Evolutionary conservation across 192 early-diverging fungal genomes (phyloP).

Genomic region (Mortierella antarctica): DNA sequence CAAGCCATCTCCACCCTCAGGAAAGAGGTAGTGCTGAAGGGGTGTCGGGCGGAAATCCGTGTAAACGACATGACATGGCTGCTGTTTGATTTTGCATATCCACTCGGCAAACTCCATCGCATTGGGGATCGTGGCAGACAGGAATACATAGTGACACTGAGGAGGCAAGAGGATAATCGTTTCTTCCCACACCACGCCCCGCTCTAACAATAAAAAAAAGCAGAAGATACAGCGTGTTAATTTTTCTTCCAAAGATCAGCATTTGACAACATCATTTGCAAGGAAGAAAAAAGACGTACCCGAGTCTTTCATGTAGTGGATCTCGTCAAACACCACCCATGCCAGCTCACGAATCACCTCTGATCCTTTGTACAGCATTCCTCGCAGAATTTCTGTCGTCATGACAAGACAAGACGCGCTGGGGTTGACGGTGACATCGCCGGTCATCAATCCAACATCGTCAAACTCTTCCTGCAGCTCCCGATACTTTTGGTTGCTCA

Average conservation of each 20-base stretch:
- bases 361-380: constrained; percentile 96
- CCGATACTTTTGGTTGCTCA: constrained; percentile 98
- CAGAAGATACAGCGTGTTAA: neutral
- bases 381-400: constrained; percentile 98
- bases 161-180: constrained; percentile 95
- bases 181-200: constrained; percentile 99
- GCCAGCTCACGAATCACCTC: constrained; percentile 97
- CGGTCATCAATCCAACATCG: constrained; percentile 98
- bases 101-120: constrained; percentile 99
- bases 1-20: constrained; percentile 91
- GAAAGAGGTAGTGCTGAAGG: constrained; percentile 97
- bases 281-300: constrained; percentile 49
- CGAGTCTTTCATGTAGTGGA: constrained; percentile 98
- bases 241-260: neutral
- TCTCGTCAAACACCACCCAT: constrained; percentile 99
- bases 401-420: constrained; percentile 94
- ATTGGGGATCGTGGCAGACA: constrained; percentile 99
- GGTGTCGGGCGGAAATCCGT: constrained; percentile 98
- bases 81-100: constrained; percentile 94
- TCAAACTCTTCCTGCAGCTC: constrained; percentile 96
- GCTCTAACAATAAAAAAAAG: constrained; percentile 61
- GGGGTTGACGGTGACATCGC: constrained; percentile 97
- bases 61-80: constrained; percentile 98
- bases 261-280: neutral
- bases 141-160: constrained; percentile 91